Base-by-base conservation (phyloP, 495 filamentous ascomycete species). In the Daldinia childiae region DNA sequence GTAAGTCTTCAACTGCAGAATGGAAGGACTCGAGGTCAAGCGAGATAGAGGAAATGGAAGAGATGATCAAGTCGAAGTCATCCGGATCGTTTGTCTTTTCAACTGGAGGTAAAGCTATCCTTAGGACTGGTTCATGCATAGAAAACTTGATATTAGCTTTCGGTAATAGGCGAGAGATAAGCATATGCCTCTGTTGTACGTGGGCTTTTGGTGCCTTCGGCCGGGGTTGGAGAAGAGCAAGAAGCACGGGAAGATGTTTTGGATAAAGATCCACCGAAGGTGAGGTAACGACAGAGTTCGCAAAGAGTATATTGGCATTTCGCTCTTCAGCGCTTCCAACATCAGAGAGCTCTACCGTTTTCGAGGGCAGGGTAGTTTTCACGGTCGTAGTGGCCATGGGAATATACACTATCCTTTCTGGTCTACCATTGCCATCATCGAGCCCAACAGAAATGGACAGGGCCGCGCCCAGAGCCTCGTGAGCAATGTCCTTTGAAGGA, bases 311-410 rank as follows among this genome's bases (percentile, higher is more conserved):
- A 76, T 99, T 99, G 15, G 92, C 91, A 73, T 99, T 99, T 45
- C 94, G 88, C 74, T 98, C 93, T 73, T 91, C 90, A 2, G 90
- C 89, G 68, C 91, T 91, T 64, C 86, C 87, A 24, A 91, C 89
- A 60, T 91, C 88, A 15, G 89, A 89, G 24, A 92, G 86, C 78
- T 93, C 90, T 12, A 99, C 90, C 0, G 92, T 97, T 78, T 98
- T 98, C 0, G 95, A 97, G 0, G 96, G 96, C 6, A 99, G 80
- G 5, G 95, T 99, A 0, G 95, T 98, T 68, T 93, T 93, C 32
- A 97, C 89, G 0, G 95, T 99, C 21, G 93, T 96, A 5, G 95
- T 99, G 27, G 95, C 92, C 96, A 99, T 99, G 0, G 95, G 95
- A 30, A 99, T 89, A 78, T 98, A 98, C 15, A 96, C 83, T 60